Base-by-base conservation (phyloP, 2,329 filamentous ascomycete genomes). In the Colletotrichum cordylinicola region DNA sequence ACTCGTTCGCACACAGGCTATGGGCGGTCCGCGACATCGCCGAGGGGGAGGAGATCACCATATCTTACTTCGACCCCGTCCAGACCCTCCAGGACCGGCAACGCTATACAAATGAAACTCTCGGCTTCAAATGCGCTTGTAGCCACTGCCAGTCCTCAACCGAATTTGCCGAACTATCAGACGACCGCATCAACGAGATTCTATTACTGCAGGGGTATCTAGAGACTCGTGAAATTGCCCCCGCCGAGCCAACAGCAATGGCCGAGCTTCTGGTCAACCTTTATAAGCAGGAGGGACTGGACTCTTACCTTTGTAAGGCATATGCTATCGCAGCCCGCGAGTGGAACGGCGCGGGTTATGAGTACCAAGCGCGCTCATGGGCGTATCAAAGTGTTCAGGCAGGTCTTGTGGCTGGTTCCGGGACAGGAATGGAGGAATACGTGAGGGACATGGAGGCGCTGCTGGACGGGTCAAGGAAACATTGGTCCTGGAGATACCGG, bases 171-270 rank as follows among this genome's bases (percentile, higher is more conserved):
- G 5, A 71, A 0, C 29, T 71, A 6, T 71, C 60, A 0, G 68
- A 71, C 21, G 60, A 65, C 18, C 68, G 68, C 6, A 6, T 65
- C 21, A 65, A 39, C 15, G 68, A 71, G 18, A 71, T 71, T 24
- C 13, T 39, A 8, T 5, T 71, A 2, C n/a, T 71, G 1, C 37
- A 65, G 56, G 2, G 8, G 2, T 39, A 39, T 6, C 21, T 71
- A 6, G 60, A 56, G 24, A 65, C 15, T 2, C 16, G 31, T 2
- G 29, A 71, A 24, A 71, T 71, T 16, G 60, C 43, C 10, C 68
- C 68, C 5, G 68, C 68, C 12, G 68, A 71, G 16, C 60, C 68
- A 7, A 65, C 58, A 9, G 68, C 43, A 31, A 71, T 71, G 60
- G 68, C 68, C 0, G 31, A 65, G 8, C 16, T 71, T 16, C 68